Base-by-base conservation (phyloP, 257 asterid genomes). In the Cordia subcordata region DNA sequence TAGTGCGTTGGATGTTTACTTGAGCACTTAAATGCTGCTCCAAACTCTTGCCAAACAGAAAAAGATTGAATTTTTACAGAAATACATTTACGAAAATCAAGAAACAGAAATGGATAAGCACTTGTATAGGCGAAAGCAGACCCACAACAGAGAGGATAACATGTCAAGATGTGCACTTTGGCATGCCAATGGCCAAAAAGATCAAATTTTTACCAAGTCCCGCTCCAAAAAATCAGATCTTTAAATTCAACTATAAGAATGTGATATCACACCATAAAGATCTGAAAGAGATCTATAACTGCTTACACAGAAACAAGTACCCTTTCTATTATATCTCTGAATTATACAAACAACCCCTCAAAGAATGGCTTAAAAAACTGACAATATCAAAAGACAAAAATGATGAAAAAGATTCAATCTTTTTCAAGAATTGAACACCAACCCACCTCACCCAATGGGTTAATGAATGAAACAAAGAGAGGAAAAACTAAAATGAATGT, bases 241-340 rank as follows among this genome's bases (percentile, higher is more conserved):
- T 61, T 23, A 40, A 32, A 62, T 49, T 57, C 22, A 32, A 64
- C 12, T 19, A 11, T 17, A 14, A 23, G 46, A 21, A 51, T 5
- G 20, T 8, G 23, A 53, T n/a, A 45, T 1, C 9, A 49, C 44
- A 69, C 59, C 45, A 72, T n/a, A 60, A 73, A 44, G 70, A 64
- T 65, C 62, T 47, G 27, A 21, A 68, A 58, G 63, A 62, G 62
- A 75, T 65, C 79, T 56, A 63, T 33, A 62, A 58, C 47, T 42
- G 3, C 10, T 8, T 42, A 42, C 2, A 42, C 15, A 42, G 15
- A 42, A 42, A 42, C 2, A 42, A 42, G 2, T 42, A 42, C 47
- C 47, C n/a, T n/a, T 42, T 42, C 14, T 42, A 42, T 42, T 1
- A 42, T 42, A 11, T 42, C 47, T 2, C 47, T 42, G 47, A 10